Percentiles rank a stretch among this genome's conserved stretches.
Conservation (phyloP, 768 basidiomycete species). For the Boletus rubroflammeus region DNA sequence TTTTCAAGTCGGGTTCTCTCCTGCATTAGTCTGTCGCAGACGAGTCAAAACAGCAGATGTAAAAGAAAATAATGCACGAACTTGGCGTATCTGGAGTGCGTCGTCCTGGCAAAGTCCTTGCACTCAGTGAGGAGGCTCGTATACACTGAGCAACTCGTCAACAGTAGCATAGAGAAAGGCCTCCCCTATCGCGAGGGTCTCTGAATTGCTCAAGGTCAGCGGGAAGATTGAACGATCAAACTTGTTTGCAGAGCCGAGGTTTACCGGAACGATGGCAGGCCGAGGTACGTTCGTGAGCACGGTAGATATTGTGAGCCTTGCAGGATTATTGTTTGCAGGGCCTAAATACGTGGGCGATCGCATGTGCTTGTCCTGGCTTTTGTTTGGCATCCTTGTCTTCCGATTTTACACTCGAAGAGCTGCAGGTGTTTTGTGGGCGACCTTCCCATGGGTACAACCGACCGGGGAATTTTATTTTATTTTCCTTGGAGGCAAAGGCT, state of each 20-base stretch:
- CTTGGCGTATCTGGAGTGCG: not conserved
- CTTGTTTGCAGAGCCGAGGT: not conserved
- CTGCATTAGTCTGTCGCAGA: too few species aligned
- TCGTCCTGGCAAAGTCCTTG: too few species aligned
- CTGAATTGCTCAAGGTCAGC: not conserved
- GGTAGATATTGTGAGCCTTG: not conserved
- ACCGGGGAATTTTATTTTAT: not conserved
- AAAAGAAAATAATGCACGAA: not conserved
- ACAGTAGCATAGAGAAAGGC: not conserved
- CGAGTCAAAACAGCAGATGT: not conserved
- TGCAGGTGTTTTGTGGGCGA: not conserved
- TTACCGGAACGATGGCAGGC: not conserved
- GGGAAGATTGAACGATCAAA: not conserved
- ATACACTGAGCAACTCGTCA: not conserved
- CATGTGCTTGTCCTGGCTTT: too few species aligned
- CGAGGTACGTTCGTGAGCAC: not conserved
- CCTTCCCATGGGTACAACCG: too few species aligned
- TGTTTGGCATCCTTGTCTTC: not conserved
- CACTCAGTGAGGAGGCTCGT: not conserved
- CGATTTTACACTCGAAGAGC: not conserved
- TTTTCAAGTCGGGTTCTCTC: not conserved
- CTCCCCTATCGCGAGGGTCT: not conserved
- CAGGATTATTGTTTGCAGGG: not conserved
- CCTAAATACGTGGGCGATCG: not conserved
- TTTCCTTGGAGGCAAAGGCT: not conserved